Conservation (phyloP, 306 rosid genomes). For the Cajanus cajan region DNA sequence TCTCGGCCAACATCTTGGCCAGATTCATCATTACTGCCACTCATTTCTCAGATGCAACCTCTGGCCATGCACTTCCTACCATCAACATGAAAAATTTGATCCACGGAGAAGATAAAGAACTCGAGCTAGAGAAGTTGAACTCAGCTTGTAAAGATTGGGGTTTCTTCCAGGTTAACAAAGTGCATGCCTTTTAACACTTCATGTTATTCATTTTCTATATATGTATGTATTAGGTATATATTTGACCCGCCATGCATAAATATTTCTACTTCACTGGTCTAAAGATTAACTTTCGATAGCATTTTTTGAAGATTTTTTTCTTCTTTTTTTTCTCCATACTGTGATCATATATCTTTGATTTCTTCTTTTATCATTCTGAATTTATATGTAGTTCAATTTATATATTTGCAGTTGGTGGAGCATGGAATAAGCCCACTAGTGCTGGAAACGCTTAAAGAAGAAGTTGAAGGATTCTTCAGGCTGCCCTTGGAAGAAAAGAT, state of each 20-base stretch:
- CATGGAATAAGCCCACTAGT: conserved; percentile 51
- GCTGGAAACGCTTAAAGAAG: conserved; percentile 40
- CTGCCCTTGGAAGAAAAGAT: conserved; percentile 55
- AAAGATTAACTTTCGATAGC: too few species aligned
- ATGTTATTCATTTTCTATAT: neutral
- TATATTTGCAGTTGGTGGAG: conserved; percentile 49
- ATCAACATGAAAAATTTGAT: conserved; percentile 37
- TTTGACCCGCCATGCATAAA: too few species aligned
- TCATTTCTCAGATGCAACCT: neutral
- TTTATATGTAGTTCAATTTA: neutral
- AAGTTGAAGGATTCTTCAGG: conserved; percentile 51
- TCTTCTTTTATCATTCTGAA: neutral
- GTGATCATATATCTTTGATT: neutral
- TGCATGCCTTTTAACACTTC: neutral
- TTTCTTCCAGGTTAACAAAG: conserved; percentile 47
- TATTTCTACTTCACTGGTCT: too few species aligned
- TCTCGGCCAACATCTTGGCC: too few species aligned
- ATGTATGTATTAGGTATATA: too few species aligned
- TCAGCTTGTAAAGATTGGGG: conserved; percentile 65
- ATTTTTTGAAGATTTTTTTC: neutral
- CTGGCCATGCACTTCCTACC: conserved; percentile 34
- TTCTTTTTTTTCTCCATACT: too few species aligned
- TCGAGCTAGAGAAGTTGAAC: conserved; percentile 50
- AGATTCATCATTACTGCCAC: too few species aligned
- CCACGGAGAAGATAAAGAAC: conserved; percentile 5